Evolutionary conservation across 148 eudicot genomes (phyloP).

Genomic region (Rheum nobile): DNA sequence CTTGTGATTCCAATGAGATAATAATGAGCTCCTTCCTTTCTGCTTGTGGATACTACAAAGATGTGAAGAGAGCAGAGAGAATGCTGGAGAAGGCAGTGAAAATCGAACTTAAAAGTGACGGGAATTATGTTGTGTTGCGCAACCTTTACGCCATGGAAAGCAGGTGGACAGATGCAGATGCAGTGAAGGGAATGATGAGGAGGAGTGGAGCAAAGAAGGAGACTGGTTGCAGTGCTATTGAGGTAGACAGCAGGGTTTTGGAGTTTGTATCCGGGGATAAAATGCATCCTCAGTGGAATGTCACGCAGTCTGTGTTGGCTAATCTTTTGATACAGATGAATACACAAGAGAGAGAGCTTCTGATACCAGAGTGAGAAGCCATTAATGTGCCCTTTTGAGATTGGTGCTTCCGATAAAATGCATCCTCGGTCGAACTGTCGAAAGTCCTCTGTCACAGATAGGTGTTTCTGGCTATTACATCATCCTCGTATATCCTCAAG

Average conservation of each 20-base stretch:
- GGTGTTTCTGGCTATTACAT: too few species aligned
- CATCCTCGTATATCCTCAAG: too few species aligned
- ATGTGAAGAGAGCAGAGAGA: slow-evolving; percentile 54
- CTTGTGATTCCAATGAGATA: slow-evolving; percentile 66
- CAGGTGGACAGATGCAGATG: slow-evolving; percentile 63
- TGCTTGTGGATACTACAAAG: slow-evolving; percentile 57
- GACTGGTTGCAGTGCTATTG: slow-evolving; percentile 64
- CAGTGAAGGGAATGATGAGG: slow-evolving; percentile 46
- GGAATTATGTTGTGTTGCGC: slow-evolving; percentile 52
- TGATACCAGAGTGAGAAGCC: background rate
- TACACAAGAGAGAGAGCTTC: background rate
- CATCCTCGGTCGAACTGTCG: too few species aligned
- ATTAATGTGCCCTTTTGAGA: background rate
- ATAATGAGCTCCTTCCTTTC: slow-evolving; percentile 60
- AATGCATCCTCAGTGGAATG: slow-evolving; percentile 32
- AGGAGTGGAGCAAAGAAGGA: slow-evolving; percentile 61
- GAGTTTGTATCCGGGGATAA: slow-evolving; percentile 58
- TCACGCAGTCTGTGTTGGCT: slow-evolving; percentile 18
- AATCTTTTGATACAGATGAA: slow-evolving; percentile 43
- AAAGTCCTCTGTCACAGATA: too few species aligned
- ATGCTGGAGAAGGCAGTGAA: slow-evolving; percentile 30
- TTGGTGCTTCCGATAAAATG: background rate
- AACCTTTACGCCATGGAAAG: slow-evolving; percentile 62
- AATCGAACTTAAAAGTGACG: slow-evolving; percentile 39
- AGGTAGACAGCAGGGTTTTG: slow-evolving; percentile 40